Conservation (phyloP, 2,329 filamentous ascomycete species). For the Verruconis gallopava region DNA sequence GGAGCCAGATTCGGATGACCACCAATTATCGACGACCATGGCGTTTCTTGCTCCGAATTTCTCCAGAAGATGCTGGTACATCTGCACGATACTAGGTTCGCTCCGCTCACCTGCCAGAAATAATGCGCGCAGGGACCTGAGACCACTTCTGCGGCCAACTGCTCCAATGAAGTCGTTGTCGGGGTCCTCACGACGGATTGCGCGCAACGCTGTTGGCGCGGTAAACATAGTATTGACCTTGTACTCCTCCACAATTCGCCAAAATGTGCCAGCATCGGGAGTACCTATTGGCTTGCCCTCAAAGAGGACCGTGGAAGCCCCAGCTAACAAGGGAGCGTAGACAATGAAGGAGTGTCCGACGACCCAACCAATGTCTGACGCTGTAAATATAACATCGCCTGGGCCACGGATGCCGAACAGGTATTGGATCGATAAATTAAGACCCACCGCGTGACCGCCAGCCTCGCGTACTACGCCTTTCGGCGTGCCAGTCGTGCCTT, state of each 20-base stretch:
- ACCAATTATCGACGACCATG: slow-evolving; percentile 59
- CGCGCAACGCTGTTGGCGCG: slow-evolving; percentile 74
- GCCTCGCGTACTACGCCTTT: slow-evolving; percentile 77
- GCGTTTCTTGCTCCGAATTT: slow-evolving; percentile 52
- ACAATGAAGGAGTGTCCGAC: slow-evolving; percentile 80
- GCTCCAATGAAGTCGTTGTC: slow-evolving; percentile 52
- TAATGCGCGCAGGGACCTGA: slow-evolving; percentile 59
- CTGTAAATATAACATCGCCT: slow-evolving; percentile 68
- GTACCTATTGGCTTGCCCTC: slow-evolving; percentile 92
- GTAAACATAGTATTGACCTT: slow-evolving; percentile 76
- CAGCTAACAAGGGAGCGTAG: slow-evolving; percentile 74
- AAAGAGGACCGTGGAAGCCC: slow-evolving; percentile 76
- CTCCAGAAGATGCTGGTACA: slow-evolving; percentile 62
- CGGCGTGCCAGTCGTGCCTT: slow-evolving; percentile 63
- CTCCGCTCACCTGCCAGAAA: slow-evolving; percentile 85
- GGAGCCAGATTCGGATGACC: slow-evolving; percentile 58
- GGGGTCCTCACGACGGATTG: slow-evolving; percentile 76
- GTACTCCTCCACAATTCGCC: slow-evolving; percentile 75
- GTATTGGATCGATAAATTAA: slow-evolving; percentile 71
- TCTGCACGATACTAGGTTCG: slow-evolving; percentile 70
- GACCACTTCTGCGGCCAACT: slow-evolving; percentile 53
- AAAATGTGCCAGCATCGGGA: slow-evolving; percentile 76
- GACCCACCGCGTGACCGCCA: slow-evolving; percentile 74
- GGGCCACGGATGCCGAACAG: slow-evolving; percentile 73
- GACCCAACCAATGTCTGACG: slow-evolving; percentile 77